A percentile compares a stretch with the other conserved stretches of the same genome.
Conservation (phyloP, 192 early-diverging fungal genomes). For the Entophlyctis helioformis region DNA sequence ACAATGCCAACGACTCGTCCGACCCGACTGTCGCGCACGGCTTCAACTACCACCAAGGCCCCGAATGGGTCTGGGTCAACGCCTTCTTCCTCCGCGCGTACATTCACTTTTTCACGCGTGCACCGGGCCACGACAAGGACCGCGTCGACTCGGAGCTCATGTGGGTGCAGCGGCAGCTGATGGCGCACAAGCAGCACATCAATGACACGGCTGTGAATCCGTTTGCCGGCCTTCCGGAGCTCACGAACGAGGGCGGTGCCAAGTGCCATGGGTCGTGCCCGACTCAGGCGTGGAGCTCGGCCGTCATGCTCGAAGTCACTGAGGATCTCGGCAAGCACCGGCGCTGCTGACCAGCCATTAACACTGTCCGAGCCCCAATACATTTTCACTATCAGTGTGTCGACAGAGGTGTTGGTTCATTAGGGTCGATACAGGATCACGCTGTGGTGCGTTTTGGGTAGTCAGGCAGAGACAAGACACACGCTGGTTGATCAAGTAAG, state of each 20-base stretch:
- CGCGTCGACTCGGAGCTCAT: conserved; percentile 30
- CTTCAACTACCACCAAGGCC: conserved; percentile 96
- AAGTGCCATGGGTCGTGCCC: conserved; percentile 75
- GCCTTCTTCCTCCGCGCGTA: conserved; percentile 86
- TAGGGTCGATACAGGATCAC: too few relatives aligned
- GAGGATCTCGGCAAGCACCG: conserved; percentile 20
- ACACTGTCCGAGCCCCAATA: too few relatives aligned
- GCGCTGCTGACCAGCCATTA: too few relatives aligned
- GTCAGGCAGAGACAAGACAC: too few relatives aligned
- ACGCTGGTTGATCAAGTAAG: too few relatives aligned
- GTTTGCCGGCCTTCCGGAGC: conserved; percentile 89
- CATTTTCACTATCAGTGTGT: too few relatives aligned
- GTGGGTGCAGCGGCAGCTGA: conserved; percentile 57
- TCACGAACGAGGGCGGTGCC: conserved; percentile 81
- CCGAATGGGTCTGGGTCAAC: conserved; percentile 94
- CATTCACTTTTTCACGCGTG: conserved; percentile 48
- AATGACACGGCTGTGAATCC: conserved; percentile 38
- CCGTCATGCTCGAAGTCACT: conserved; percentile 59
- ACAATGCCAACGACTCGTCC: conserved; percentile 78
- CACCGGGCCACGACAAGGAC: conserved; percentile 10
- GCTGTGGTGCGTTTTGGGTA: too few relatives aligned
- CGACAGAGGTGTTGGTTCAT: too few relatives aligned
- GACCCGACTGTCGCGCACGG: conserved; percentile 87
- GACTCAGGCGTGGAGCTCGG: conserved; percentile 89
- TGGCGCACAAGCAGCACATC: conserved; percentile 68